Conservation (phyloP, 768 basidiomycete genomes). For the Pholiota conissans region DNA sequence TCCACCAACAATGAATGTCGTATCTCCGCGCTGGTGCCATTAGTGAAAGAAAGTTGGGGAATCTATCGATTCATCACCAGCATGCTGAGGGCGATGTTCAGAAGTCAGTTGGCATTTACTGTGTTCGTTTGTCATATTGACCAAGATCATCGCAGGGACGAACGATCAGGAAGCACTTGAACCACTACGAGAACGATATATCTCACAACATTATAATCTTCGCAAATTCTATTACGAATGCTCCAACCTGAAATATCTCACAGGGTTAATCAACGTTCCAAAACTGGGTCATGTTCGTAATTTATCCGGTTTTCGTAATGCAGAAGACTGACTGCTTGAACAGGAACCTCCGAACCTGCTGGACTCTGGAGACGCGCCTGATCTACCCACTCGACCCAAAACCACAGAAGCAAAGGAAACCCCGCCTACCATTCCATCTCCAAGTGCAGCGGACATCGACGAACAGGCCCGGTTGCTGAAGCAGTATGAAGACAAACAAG, state of each 20-base stretch:
- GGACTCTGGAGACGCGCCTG: constrained; percentile 81
- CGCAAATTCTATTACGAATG: constrained; percentile 99
- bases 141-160: constrained; percentile 56
- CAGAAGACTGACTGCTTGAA: constrained; percentile 1
- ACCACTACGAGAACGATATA: constrained; percentile 84
- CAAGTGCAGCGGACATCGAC: constrained; percentile 69
- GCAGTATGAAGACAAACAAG: constrained; percentile 94
- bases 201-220: constrained; percentile 87
- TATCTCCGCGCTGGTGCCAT: constrained; percentile 91
- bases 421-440: constrained; percentile 70
- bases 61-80: constrained; percentile 99
- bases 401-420: constrained; percentile 52
- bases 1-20: constrained; percentile 96
- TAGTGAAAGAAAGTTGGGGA: constrained; percentile 99
- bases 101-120: constrained; percentile 52
- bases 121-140: constrained; percentile 7
- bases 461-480: constrained; percentile 95
- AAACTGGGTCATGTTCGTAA: constrained; percentile 83
- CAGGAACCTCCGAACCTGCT: constrained; percentile 96
- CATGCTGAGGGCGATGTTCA: constrained; percentile 97
- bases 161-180: constrained; percentile 88
- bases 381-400: constrained; percentile 81
- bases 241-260: constrained; percentile 96
- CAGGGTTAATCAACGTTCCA: constrained; percentile 96
- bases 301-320: not conserved